Conservation (phyloP, 345 rosid genomes). For the Rhizophora apiculata region DNA sequence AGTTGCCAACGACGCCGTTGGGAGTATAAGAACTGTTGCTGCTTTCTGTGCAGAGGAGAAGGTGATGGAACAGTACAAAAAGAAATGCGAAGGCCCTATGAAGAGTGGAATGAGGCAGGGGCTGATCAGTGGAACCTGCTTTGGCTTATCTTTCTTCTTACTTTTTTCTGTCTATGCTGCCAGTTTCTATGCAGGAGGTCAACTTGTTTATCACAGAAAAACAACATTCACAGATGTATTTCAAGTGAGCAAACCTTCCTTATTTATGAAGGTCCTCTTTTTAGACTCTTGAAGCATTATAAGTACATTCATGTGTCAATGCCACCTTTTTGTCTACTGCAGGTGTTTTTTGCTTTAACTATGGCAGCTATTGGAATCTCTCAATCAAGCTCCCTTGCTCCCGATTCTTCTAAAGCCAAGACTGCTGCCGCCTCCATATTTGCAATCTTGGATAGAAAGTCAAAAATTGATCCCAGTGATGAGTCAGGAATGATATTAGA, state of each 20-base stretch:
- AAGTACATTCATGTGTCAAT: background rate
- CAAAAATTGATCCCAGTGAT: slow-evolving; percentile 64
- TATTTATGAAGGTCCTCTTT: background rate
- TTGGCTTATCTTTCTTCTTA: slow-evolving; percentile 67
- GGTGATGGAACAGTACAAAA: slow-evolving; percentile 64
- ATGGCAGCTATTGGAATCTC: slow-evolving; percentile 62
- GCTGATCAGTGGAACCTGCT: slow-evolving; percentile 65
- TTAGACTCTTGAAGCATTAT: background rate
- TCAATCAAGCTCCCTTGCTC: slow-evolving; percentile 63
- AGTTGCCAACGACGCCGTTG: slow-evolving; percentile 87
- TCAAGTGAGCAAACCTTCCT: slow-evolving; percentile 36
- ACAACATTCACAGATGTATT: slow-evolving; percentile 57
- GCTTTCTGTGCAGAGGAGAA: slow-evolving; percentile 86
- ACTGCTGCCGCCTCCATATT: slow-evolving; percentile 66
- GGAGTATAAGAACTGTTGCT: slow-evolving; percentile 85
- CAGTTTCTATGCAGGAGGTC: slow-evolving; percentile 75
- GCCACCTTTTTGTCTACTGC: background rate
- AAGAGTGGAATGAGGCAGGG: slow-evolving; percentile 69
- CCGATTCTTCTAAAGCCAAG: slow-evolving; percentile 46
- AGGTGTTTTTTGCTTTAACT: slow-evolving; percentile 76
- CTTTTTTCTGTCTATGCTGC: slow-evolving; percentile 56
- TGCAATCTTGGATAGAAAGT: slow-evolving; percentile 54
- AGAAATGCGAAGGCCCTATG: slow-evolving; percentile 78
- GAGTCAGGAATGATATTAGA: slow-evolving; percentile 57
- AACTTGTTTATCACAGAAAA: slow-evolving; percentile 47